Base-by-base conservation (phyloP, 2,329 filamentous ascomycete genomes). In the Neofusicoccum ribis region DNA sequence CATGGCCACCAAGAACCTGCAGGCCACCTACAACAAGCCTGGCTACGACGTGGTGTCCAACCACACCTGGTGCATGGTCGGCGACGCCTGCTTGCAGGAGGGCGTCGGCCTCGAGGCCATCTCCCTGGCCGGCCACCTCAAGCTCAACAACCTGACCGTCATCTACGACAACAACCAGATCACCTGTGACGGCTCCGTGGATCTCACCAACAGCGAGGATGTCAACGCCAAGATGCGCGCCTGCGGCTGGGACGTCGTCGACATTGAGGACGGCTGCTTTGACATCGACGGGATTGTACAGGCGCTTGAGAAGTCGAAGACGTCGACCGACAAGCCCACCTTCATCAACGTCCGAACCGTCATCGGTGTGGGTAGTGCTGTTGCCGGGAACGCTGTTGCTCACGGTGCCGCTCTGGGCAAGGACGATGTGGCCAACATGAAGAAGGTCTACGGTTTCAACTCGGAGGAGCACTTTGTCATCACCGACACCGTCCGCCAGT, bases 121-220 rank as follows among this genome's bases (percentile, higher is more conserved):
- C 54, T 81, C 81, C 3, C 79, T 86, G 5, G 85, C 85, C 5
- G 85, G 85, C 0, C 84, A 87, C 71, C 79, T 81, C 72, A 80
- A 78, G 67, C 76, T 88, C 9, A 82, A 84, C 74, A 88, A 88
- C 71, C 74, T 88, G 1, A 82, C 81, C 3, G 73, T 88, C 31
- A 83, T 87, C 52, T 88, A 88, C 68, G 86, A 88, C 68, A 87
- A 88, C 73, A 87, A 88, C 71, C 82, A 85, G 69, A 77, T 88
- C 54, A 87, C 85, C 5, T 87, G 85, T 69, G 85, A 87, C 65
- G 85, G 86, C 1, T 81, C 79, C 2, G 80, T 86, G 2, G 84
- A 86, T 71, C 75, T 82, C 47, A 80, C 80, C 2, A 86, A 85
- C 67, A 84, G 80, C 0, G 85, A 88, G 68, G 84, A 87, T 51